phyloP scores from a whole-genome alignment of 768 basidiomycete genomes.

The Termitomyces sp. region DNA sequence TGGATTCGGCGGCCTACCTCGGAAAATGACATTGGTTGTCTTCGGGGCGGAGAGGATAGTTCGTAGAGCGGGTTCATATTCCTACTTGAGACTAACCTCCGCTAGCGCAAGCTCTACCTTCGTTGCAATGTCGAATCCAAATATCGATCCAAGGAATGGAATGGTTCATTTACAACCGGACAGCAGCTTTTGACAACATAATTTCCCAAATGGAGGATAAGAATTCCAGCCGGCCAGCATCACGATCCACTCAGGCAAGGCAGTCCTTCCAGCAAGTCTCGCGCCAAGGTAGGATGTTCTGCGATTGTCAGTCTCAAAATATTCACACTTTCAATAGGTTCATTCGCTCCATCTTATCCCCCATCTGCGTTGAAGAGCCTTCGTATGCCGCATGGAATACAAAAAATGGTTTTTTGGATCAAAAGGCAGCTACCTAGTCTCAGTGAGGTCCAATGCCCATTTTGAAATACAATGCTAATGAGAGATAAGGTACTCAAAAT shows the following conservation, averaged over 20 bases:
- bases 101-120: constrained; percentile 27
- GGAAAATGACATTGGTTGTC: constrained; percentile 59
- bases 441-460: constrained; percentile 23
- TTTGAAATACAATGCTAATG: background rate
- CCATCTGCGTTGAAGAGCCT: constrained; percentile 24
- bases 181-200: constrained; percentile 85
- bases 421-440: constrained; percentile 61
- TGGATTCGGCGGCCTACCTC: constrained; percentile 82
- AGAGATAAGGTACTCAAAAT: constrained; percentile 23
- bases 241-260: constrained; percentile 32
- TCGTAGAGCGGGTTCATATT: constrained; percentile 17
- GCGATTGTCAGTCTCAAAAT: background rate
- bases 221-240: constrained; percentile 26
- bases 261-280: constrained; percentile 34
- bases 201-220: constrained; percentile 64
- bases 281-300: constrained; percentile 31
- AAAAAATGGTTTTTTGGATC: constrained; percentile 44
- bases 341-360: constrained; percentile 24
- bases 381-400: constrained; percentile 31
- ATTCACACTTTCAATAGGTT: constrained; percentile 12
- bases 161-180: constrained; percentile 90
- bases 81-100: constrained; percentile 2
- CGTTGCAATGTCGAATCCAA: constrained; percentile 75
- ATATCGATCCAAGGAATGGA: constrained; percentile 81
- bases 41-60: constrained; percentile 51